phyloP scores from a whole-genome alignment of 2,329 filamentous ascomycete genomes.

The Nemania sp. region DNA sequence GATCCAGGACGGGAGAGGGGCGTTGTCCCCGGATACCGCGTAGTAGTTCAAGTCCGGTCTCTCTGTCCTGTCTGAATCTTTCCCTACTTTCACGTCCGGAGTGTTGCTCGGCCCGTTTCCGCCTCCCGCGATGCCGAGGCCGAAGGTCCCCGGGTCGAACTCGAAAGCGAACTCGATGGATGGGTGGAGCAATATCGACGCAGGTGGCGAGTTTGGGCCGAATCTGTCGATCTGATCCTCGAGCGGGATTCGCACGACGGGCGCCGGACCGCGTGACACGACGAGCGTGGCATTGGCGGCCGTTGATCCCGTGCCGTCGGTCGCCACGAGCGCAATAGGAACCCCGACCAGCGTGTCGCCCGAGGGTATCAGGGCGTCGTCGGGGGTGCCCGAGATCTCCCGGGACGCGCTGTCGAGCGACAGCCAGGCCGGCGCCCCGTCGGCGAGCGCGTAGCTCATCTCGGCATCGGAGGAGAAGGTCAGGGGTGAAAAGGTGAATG shows the following conservation, averaged over 20 bases:
- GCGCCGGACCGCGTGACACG: conserved; percentile 62
- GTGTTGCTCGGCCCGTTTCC: not conserved
- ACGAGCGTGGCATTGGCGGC: conserved; percentile 72
- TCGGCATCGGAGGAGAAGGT: conserved; percentile 69
- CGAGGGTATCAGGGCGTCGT: conserved; percentile 41
- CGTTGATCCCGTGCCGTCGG: conserved; percentile 66
- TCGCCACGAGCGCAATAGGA: conserved; percentile 70
- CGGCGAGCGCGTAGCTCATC: conserved; percentile 69
- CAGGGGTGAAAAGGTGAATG: conserved; percentile 71
- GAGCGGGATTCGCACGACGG: conserved; percentile 60
- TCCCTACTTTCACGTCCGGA: not conserved
- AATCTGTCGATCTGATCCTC: conserved; percentile 61
- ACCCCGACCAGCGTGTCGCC: conserved; percentile 57
- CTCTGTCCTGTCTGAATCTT: not conserved
- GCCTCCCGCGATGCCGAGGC: conserved; percentile 45
- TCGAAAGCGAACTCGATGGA: conserved; percentile 57
- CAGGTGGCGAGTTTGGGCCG: conserved; percentile 64
- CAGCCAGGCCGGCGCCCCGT: conserved; percentile 72
- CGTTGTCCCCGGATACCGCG: conserved; percentile 74
- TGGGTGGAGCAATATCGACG: conserved; percentile 61
- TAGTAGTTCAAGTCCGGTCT: conserved; percentile 66
- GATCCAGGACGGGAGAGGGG: conserved; percentile 86
- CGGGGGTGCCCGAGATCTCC: conserved; percentile 73
- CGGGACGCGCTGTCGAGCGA: conserved; percentile 67
- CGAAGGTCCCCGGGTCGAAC: conserved; percentile 66